Conservation (phyloP, 2,329 filamentous ascomycete genomes). For the Aspergillus sp. region DNA sequence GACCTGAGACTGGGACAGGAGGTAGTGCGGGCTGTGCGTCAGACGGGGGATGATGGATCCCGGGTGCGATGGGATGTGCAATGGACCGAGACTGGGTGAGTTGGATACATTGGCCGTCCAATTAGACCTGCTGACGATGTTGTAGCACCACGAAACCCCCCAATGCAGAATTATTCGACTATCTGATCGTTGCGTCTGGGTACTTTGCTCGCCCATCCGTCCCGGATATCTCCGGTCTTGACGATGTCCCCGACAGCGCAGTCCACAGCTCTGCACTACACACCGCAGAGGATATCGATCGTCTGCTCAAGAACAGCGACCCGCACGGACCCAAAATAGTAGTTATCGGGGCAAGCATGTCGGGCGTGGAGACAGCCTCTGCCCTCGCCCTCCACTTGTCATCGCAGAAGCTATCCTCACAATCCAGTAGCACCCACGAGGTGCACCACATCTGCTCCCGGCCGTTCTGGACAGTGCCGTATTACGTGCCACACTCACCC, state of each 20-base stretch:
- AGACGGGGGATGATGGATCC: constrained; percentile 6
- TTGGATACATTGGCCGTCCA: no score
- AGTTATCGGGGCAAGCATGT: constrained; percentile 78
- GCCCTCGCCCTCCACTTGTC: constrained; percentile 71
- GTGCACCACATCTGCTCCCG: constrained; percentile 68
- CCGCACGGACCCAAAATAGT: constrained; percentile 59
- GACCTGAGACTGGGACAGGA: constrained; percentile 51
- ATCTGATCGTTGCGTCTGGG: constrained; percentile 69
- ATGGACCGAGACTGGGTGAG: constrained; percentile 21
- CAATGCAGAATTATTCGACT: constrained; percentile 56
- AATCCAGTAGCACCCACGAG: constrained; percentile 31
- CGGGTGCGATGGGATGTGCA: constrained; percentile 41
- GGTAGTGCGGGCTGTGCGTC: constrained; percentile 29
- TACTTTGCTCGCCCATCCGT: constrained; percentile 67
- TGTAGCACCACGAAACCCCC: neutral
- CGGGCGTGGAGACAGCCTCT: constrained; percentile 72
- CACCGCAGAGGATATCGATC: constrained; percentile 40
- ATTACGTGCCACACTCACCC: constrained; percentile 38
- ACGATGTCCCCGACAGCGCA: constrained; percentile 45
- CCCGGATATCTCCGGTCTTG: constrained; percentile 42
- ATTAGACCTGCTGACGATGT: no score
- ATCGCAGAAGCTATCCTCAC: constrained; percentile 53
- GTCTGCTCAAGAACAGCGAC: constrained; percentile 6
- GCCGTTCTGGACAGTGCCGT: constrained; percentile 70
- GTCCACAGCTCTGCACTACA: constrained; percentile 69